These are phyloP conservation scores for Centaurea solstitialis DNA, from an alignment of 129 eudicot species.

Conservation along the genomic window DNA sequence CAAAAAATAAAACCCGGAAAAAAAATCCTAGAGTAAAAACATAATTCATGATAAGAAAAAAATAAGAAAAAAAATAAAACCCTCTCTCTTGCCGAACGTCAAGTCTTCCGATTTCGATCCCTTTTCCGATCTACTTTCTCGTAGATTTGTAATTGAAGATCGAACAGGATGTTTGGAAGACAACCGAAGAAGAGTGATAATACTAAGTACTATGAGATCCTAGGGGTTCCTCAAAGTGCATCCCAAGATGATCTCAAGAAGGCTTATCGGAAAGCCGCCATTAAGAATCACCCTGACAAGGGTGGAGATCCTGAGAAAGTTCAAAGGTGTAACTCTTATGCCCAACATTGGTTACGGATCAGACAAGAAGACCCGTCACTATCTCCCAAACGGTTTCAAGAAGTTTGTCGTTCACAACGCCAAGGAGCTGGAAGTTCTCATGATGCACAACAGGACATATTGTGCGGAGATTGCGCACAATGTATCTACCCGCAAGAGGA, in stretches of 20 bases:
- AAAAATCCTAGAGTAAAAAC: too few species aligned
- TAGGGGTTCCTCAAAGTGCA: slow-evolving; percentile 55
- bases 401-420: slow-evolving; percentile 86
- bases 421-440: slow-evolving; percentile 69
- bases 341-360: slow-evolving; percentile 81
- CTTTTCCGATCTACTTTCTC: slow-evolving; percentile 27
- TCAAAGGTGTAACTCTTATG: slow-evolving; percentile 69
- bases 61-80: too few species aligned
- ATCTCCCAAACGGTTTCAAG: slow-evolving; percentile 76
- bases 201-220: slow-evolving; percentile 62
- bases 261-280: slow-evolving; percentile 69
- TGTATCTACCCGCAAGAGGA: slow-evolving; percentile 74
- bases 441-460: slow-evolving; percentile 95
- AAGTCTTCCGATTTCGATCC: slow-evolving; percentile 19
- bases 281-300: slow-evolving; percentile 68
- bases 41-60: too few species aligned
- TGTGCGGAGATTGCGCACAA: slow-evolving; percentile 91
- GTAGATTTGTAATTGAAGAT: slow-evolving; percentile 12
- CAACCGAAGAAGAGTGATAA: slow-evolving; percentile 61
- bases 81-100: slow-evolving; percentile 26
- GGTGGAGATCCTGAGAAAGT: slow-evolving; percentile 82
- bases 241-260: slow-evolving; percentile 62
- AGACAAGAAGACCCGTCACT: slow-evolving; percentile 81
- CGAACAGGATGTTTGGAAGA: slow-evolving; percentile 57
- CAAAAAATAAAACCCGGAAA: too few species aligned